These are phyloP conservation scores for Xanthoconium purpureum DNA, from an alignment of 768 basidiomycete genomes.

Conservation along the genomic window DNA sequence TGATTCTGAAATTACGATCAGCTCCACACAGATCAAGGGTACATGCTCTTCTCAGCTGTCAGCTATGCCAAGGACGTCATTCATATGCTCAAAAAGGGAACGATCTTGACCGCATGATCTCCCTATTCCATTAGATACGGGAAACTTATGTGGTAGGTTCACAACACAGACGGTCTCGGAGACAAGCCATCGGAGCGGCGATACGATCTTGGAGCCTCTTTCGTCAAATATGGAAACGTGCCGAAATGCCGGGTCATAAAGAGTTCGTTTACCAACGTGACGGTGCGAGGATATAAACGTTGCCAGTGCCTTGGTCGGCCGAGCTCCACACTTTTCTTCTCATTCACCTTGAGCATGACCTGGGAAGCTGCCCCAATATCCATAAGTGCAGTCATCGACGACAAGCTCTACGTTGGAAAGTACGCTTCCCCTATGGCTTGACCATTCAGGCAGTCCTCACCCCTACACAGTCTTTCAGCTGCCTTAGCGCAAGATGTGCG, in stretches of 20 bases:
- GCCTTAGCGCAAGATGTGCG: slow-evolving; percentile 33
- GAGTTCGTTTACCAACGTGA: slow-evolving; percentile 4
- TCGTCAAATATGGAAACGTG: slow-evolving; percentile 4
- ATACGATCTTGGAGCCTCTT: neutral
- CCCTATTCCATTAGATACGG: neutral
- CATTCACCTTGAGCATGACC: slow-evolving; percentile 19
- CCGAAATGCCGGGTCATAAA: slow-evolving; percentile 22
- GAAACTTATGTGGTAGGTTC: neutral
- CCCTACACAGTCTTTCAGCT: slow-evolving; percentile 26
- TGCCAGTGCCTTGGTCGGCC: neutral
- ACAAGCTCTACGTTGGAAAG: slow-evolving; percentile 37
- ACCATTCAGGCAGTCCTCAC: neutral
- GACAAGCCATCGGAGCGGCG: too few species aligned
- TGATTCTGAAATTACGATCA: neutral
- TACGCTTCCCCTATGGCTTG: slow-evolving; percentile 11
- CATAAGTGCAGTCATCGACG: slow-evolving; percentile 27
- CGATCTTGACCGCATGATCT: neutral
- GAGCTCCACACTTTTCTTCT: slow-evolving; percentile 13
- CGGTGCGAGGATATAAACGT: slow-evolving; percentile 18
- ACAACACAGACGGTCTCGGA: neutral
- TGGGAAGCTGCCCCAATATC: slow-evolving; percentile 29
- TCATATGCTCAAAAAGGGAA: neutral
- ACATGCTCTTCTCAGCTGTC: neutral
- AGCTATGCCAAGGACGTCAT: neutral
- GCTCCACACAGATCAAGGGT: neutral